Conservation (phyloP, 2,329 filamentous ascomycete genomes). For the Paraconiothyrium sp. region DNA sequence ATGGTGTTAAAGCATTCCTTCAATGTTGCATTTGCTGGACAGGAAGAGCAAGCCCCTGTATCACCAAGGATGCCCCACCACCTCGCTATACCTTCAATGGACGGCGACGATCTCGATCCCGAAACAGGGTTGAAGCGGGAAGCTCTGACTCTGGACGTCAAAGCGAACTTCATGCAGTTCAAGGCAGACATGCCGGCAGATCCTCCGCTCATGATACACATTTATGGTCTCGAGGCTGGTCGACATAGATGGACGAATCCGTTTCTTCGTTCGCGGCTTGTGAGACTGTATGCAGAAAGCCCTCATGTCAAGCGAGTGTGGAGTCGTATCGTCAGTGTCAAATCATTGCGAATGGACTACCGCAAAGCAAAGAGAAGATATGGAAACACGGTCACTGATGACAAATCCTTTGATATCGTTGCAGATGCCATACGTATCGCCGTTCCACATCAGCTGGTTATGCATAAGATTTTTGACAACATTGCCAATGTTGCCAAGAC, state of each 20-base stretch:
- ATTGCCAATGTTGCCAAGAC: conserved; percentile 88
- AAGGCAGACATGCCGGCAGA: conserved; percentile 90
- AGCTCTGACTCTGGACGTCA: conserved; percentile 82
- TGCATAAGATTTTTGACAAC: conserved; percentile 94
- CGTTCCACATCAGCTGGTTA: conserved; percentile 88
- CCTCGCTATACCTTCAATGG: conserved; percentile 45
- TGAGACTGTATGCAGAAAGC: conserved; percentile 87
- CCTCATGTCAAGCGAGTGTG: conserved; percentile 85
- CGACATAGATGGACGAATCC: conserved; percentile 88
- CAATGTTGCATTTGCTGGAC: conserved; percentile 27
- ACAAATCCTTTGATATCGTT: conserved; percentile 84
- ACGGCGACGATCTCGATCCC: conserved; percentile 40
- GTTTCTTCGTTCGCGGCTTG: conserved; percentile 78
- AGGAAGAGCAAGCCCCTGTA: conserved; percentile 22
- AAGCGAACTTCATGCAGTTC: conserved; percentile 81
- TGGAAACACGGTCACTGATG: conserved; percentile 69
- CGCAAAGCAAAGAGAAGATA: conserved; percentile 78
- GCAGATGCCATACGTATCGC: conserved; percentile 87
- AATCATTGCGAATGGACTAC: conserved; percentile 80
- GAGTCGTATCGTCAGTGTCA: conserved; percentile 87
- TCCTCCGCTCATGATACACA: conserved; percentile 89
- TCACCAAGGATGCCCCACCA: conserved; percentile 33
- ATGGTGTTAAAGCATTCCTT: conserved; percentile 70
- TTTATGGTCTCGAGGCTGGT: conserved; percentile 83
- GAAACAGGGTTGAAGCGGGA: conserved; percentile 60